Evolutionary conservation across 2,329 filamentous ascomycete genomes (phyloP), one percentile per base, ranked within the genome.

Genomic region (Aspergillus tamarii): DNA sequence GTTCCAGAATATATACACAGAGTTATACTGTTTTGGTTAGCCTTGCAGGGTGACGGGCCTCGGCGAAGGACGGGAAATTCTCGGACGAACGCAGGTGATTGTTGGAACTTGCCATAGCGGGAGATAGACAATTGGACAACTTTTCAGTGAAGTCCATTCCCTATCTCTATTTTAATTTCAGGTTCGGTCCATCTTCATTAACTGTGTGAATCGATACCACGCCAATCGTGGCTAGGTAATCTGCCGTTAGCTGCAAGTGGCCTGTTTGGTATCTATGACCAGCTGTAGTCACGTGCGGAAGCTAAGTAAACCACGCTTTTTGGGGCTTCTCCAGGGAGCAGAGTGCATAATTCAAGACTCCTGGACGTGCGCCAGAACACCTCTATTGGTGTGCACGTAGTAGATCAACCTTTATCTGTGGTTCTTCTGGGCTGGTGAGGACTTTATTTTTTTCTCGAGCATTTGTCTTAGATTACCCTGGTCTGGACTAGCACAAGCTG

Each of bases 221-320:
- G 23, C 26, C n/a, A 36, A 7, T n/a, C 4, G 48, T 7, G 48
- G 10, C 19, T 32, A 16, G 23, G 7, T 30, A n/a, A 32, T 8
- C 3, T 30, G 3, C 26, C 26, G 8, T 19, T 16, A 11, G 16
- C 26, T 52, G 12, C 26, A n/a, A n/a, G 48, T 52, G 48, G 19
- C 52, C 52, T 54, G 52, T 23, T 34, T 54, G 45, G 52, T 41
- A 50, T 57, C 45, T 55, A 34, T 53, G 58, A 55, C 45, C 43
- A 57, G 41, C 43, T 23, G 30, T 43, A 54, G 66, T 71, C 69
- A 71, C 70, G 70, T 72, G 70, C 39, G 54, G 60, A 59, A 59
- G 63, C 62, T 63, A 64, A 61, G 60, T 71, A 61, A 67, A 67
- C 69, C 65, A 64, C 67, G 54, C 62, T 59, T 65, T 66, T 63